Percentiles rank a stretch among this genome's conserved stretches.
Evolutionary conservation across 257 asterid species (phyloP).

Genomic region (Przewalskia tangutica): DNA sequence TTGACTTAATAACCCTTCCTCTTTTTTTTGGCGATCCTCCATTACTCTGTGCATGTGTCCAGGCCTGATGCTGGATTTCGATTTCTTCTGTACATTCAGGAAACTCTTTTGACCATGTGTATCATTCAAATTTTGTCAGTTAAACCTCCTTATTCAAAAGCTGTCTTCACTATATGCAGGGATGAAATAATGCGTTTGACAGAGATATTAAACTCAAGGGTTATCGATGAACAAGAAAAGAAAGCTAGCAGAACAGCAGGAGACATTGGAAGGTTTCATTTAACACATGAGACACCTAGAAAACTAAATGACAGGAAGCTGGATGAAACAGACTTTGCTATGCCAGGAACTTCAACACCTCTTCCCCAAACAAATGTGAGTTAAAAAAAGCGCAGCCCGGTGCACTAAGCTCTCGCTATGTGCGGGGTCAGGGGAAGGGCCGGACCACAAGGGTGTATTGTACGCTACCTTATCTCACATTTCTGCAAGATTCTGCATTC

Average conservation of each 20-base stretch:
- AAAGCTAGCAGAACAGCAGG: slow-evolving; percentile 19
- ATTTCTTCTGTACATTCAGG: neutral
- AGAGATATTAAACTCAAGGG: slow-evolving; percentile 52
- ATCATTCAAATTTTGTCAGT: neutral
- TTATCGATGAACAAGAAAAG: slow-evolving; percentile 24
- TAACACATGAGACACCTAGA: slow-evolving; percentile 29
- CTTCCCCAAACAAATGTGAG: slow-evolving; percentile 42
- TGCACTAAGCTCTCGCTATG: too few relatives aligned
- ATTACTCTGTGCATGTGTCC: neutral
- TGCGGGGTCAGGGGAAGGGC: too few relatives aligned
- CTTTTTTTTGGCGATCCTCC: neutral
- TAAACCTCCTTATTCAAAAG: neutral
- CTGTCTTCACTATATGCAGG: slow-evolving; percentile 31
- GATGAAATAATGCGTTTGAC: slow-evolving; percentile 57
- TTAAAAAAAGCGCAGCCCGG: neutral
- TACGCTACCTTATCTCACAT: too few relatives aligned
- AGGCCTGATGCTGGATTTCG: neutral
- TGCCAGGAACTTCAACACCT: slow-evolving; percentile 20
- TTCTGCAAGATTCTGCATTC: too few relatives aligned
- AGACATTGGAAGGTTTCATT: slow-evolving; percentile 22
- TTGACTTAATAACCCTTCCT: neutral
- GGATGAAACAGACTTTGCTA: slow-evolving; percentile 19
- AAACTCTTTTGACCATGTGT: neutral
- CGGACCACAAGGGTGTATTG: too few relatives aligned
- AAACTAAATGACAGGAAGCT: slow-evolving; percentile 27